Percentiles rank a stretch among this genome's conserved stretches.
Evolutionary conservation across 345 rosid genomes (phyloP).

Genomic region (Diplotaxis tenuifolia): DNA sequence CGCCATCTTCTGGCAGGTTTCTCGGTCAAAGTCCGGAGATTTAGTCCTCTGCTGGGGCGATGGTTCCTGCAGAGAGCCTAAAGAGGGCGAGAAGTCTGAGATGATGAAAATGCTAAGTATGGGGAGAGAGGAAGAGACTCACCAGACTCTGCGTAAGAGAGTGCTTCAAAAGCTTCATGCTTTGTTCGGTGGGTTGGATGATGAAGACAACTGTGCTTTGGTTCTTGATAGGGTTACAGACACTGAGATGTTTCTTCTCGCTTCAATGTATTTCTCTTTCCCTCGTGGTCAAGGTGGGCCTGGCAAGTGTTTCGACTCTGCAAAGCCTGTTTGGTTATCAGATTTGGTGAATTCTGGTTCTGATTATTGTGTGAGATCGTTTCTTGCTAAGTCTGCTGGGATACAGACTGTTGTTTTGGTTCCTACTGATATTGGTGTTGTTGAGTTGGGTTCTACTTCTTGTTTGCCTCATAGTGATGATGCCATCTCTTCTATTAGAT

Average conservation of each 20-base stretch:
- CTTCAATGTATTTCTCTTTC: conserved; percentile 89
- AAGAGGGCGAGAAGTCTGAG: conserved; percentile 69
- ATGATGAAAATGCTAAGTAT: conserved; percentile 41
- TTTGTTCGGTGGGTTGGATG: conserved; percentile 81
- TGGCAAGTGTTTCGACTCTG: conserved; percentile 61
- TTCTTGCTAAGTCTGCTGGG: conserved; percentile 75
- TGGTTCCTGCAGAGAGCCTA: conserved; percentile 90
- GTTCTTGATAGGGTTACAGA: conserved; percentile 78
- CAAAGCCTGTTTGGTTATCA: conserved; percentile 63
- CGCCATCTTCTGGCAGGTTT: conserved; percentile 85
- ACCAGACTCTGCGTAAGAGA: conserved; percentile 77
- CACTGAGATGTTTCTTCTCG: conserved; percentile 75
- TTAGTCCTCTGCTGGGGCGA: conserved; percentile 92
- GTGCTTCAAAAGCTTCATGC: conserved; percentile 79
- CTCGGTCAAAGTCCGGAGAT: conserved; percentile 73
- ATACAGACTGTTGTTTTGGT: conserved; percentile 79
- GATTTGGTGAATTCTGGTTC: conserved; percentile 50
- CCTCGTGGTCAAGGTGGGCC: conserved; percentile 87
- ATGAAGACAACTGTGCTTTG: conserved; percentile 79
- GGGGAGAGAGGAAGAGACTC: conserved; percentile 58
- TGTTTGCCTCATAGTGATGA: conserved; percentile 53
- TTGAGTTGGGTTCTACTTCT: conserved; percentile 88
- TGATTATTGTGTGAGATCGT: conserved; percentile 79
- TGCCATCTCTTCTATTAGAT: conserved; percentile 45
- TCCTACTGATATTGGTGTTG: conserved; percentile 81